A percentile compares a stretch with the other conserved stretches of the same genome.
These are phyloP conservation scores for Yarrowia divulgata DNA, from an alignment of 805 yeast genomes.

Conservation along the genomic window DNA sequence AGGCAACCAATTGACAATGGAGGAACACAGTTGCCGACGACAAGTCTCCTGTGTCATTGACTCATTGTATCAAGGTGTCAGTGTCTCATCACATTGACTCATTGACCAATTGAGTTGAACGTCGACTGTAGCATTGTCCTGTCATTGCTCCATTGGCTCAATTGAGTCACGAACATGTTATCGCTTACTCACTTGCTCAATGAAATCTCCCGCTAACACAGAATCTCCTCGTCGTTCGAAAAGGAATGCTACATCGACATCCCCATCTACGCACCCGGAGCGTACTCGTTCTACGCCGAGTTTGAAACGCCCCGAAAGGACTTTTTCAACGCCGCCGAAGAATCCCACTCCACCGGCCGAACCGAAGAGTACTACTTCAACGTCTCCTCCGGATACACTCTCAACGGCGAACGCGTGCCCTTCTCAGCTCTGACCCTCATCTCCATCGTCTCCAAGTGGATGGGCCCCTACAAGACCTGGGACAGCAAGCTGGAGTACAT, in stretches of 20 bases:
- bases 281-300: constrained; percentile 75
- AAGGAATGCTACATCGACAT: constrained; percentile 68
- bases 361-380: constrained; percentile 62
- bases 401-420: constrained; percentile 61
- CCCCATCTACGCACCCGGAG: constrained; percentile 74
- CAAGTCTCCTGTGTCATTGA: too few relatives aligned
- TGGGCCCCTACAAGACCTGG: constrained; percentile 77
- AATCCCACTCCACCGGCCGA: neutral
- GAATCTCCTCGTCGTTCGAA: constrained; percentile 61
- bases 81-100: too few relatives aligned
- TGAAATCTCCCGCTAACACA: constrained; percentile 49
- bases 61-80: too few relatives aligned
- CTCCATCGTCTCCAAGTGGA: constrained; percentile 89
- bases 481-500: constrained; percentile 66
- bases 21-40: too few relatives aligned
- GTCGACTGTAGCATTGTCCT: too few relatives aligned
- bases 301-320: constrained; percentile 53
- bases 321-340: constrained; percentile 42
- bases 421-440: constrained; percentile 82
- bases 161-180: neutral
- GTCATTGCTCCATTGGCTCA: neutral
- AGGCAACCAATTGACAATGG: too few relatives aligned
- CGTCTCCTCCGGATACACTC: constrained; percentile 76
- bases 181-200: too few relatives aligned
- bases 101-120: too few relatives aligned